Evolutionary conservation across 345 rosid genomes (phyloP).

Genomic region (Rhizophora mangle): DNA sequence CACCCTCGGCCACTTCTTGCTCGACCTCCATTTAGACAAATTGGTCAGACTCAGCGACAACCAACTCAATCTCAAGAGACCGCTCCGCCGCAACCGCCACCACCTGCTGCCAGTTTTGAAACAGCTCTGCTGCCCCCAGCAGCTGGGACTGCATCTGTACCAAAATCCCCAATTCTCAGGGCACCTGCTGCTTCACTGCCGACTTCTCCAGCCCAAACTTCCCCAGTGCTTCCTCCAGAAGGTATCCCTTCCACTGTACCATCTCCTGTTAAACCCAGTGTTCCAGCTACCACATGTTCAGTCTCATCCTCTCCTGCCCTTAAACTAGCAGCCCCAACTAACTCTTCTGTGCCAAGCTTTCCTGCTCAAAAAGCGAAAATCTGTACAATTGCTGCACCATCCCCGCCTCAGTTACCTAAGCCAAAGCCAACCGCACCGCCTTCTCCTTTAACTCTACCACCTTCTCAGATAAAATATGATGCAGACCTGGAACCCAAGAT

Average conservation of each 20-base stretch:
- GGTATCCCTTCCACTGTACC: too few relatives aligned
- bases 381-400: slow-evolving; percentile 13
- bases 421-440: slow-evolving; percentile 45
- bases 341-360: slow-evolving; percentile 11
- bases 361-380: neutral
- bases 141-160: slow-evolving; percentile 9
- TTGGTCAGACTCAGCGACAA: slow-evolving; percentile 24
- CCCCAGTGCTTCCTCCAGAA: too few relatives aligned
- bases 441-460: slow-evolving; percentile 74
- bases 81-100: neutral
- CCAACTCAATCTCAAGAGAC: slow-evolving; percentile 21
- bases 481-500: slow-evolving; percentile 35
- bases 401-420: slow-evolving; percentile 42
- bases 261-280: too few relatives aligned
- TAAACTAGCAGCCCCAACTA: slow-evolving; percentile 3
- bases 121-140: slow-evolving; percentile 28
- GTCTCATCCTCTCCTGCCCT: neutral
- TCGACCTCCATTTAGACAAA: slow-evolving; percentile 38
- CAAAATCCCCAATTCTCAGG: slow-evolving; percentile 5
- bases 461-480: slow-evolving; percentile 47
- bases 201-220: neutral
- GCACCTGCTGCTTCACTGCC: neutral
- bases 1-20: slow-evolving; percentile 27
- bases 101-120: slow-evolving; percentile 15
- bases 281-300: too few relatives aligned